phyloP scores from a whole-genome alignment of 176 grass and related monocot genomes.

The Leersia perrieri region DNA sequence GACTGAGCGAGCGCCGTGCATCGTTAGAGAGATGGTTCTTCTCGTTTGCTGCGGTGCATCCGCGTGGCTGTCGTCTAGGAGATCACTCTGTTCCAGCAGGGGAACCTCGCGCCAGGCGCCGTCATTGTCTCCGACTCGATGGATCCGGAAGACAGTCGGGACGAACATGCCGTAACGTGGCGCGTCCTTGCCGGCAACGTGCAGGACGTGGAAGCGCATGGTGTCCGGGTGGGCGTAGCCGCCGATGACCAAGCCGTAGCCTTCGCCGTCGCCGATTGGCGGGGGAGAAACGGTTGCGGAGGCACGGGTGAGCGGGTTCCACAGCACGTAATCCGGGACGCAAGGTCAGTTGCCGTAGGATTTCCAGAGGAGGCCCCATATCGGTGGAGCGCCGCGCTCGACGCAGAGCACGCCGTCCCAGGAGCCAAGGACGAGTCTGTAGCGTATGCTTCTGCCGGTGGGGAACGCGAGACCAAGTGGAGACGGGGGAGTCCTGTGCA shows the following conservation, averaged over 20 bases:
- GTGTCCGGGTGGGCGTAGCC: constrained; percentile 2
- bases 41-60: too few relatives aligned
- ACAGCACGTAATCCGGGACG: background rate
- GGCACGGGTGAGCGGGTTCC: background rate
- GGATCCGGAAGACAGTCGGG: background rate
- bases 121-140: background rate
- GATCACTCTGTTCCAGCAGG: background rate
- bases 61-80: background rate
- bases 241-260: background rate
- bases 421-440: background rate
- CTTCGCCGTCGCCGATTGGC: too few relatives aligned
- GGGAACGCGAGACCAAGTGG: background rate
- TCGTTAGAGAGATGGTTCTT: too few relatives aligned
- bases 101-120: background rate
- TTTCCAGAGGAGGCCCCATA: too few relatives aligned
- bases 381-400: background rate
- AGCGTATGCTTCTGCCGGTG: too few relatives aligned
- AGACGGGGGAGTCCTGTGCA: background rate
- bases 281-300: background rate
- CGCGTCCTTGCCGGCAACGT: too few relatives aligned
- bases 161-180: too few relatives aligned
- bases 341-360: too few relatives aligned
- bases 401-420: constrained; percentile 9
- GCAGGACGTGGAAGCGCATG: background rate
- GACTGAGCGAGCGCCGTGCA: background rate